Percentiles rank a stretch among this genome's conserved stretches.
Conservation (phyloP, 139 green algal genomes). For the Pseudopediastrum boryanum region DNA sequence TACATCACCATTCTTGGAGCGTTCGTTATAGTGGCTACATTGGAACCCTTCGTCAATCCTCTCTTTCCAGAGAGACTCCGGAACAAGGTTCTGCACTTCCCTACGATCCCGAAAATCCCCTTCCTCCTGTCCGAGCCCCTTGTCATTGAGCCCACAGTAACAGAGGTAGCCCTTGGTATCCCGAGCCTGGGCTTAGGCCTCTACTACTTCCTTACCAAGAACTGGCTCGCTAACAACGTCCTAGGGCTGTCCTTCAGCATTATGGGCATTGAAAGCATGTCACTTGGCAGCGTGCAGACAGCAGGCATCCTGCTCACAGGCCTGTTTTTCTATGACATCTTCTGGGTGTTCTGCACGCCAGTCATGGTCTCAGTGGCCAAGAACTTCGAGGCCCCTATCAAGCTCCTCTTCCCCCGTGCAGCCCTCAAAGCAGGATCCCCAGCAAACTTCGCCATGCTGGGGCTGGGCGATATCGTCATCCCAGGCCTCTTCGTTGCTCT, state of each 20-base stretch:
- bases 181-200: slow-evolving; percentile 67
- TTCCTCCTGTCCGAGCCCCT: slow-evolving; percentile 50
- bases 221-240: slow-evolving; percentile 97
- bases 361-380: slow-evolving; percentile 96
- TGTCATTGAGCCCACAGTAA: slow-evolving; percentile 48
- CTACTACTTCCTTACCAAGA: slow-evolving; percentile 89
- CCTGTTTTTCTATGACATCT: slow-evolving; percentile 98
- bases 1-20: slow-evolving; percentile 95
- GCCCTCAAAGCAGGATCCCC: slow-evolving; percentile 38
- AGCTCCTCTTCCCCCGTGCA: slow-evolving; percentile 88
- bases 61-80: slow-evolving; percentile 50
- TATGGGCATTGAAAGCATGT: slow-evolving; percentile 96
- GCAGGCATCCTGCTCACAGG: slow-evolving; percentile 90
- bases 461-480: slow-evolving; percentile 93
- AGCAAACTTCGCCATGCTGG: slow-evolving; percentile 93
- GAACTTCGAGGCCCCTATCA: slow-evolving; percentile 98
- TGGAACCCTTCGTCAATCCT: slow-evolving; percentile 64
- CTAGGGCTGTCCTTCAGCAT: slow-evolving; percentile 93
- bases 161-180: slow-evolving; percentile 60
- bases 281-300: slow-evolving; percentile 79
- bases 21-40: slow-evolving; percentile 70
- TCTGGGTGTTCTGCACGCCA: slow-evolving; percentile 99
- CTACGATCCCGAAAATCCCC: slow-evolving; percentile 28
- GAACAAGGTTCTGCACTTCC: slow-evolving; percentile 23
- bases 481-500: slow-evolving; percentile 96